Evolutionary conservation across 169 alveolate species (phyloP).

Genomic region (Plasmodium vivax): DNA sequence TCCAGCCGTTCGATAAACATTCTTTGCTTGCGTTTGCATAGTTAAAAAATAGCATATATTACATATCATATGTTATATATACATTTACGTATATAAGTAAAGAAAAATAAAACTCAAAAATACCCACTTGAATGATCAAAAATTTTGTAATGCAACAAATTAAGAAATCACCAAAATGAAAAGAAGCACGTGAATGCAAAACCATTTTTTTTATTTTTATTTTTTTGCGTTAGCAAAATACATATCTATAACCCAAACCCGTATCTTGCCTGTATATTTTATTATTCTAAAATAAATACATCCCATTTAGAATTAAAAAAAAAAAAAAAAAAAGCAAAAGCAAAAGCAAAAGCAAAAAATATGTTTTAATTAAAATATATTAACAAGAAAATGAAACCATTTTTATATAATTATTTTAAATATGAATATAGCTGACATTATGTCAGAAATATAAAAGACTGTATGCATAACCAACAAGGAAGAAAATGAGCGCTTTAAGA

Average conservation of each 20-base stretch:
- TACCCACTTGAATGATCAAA: not conserved
- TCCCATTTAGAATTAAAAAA: not conserved
- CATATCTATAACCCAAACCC: not conserved
- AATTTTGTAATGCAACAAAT: not conserved
- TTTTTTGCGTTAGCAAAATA: not conserved
- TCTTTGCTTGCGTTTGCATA: not conserved
- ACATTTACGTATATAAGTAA: not conserved
- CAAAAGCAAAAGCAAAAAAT: not conserved
- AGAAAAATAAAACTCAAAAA: not conserved
- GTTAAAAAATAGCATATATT: not conserved
- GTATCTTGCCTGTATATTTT: not conserved
- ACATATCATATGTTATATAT: not conserved
- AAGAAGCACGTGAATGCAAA: not conserved
- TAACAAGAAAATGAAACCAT: not conserved
- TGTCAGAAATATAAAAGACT: not conserved
- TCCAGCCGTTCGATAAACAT: not conserved
- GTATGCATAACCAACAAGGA: not conserved
- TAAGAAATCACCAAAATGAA: not conserved
- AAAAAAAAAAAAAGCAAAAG: not conserved
- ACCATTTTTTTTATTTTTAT: not conserved
- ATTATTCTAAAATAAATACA: conserved; percentile 1
- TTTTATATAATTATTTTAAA: conserved; percentile 40
- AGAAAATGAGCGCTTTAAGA: conserved; percentile 29
- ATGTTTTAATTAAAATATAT: conserved; percentile 3
- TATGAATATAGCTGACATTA: conserved; percentile 55